Conservation (phyloP, 2,329 filamentous ascomycete genomes). For the Colletotrichum spinosum region DNA sequence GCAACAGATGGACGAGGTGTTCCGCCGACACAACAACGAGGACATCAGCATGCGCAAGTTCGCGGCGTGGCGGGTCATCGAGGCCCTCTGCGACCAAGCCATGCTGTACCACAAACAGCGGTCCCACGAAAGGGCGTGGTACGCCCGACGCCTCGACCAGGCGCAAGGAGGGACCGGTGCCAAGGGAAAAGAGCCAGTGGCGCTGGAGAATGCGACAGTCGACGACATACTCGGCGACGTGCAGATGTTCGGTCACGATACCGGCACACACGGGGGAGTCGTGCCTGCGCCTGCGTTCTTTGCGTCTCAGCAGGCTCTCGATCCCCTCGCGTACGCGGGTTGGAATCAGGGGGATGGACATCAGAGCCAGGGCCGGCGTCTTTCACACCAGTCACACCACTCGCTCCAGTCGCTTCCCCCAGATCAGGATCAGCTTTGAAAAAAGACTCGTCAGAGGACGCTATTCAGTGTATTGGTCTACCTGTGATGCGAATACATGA, state of each 20-base stretch:
- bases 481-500: too few relatives aligned
- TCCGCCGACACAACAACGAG: constrained; percentile 37
- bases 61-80: constrained; percentile 37
- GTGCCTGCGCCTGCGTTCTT: constrained; percentile 6
- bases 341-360: constrained; percentile 6
- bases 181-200: constrained; percentile 1
- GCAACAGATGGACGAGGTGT: constrained; percentile 38
- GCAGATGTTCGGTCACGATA: constrained; percentile 34
- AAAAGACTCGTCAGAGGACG: too few relatives aligned
- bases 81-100: constrained; percentile 38
- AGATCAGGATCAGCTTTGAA: neutral
- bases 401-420: neutral
- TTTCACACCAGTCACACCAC: neutral
- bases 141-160: constrained; percentile 38
- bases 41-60: constrained; percentile 36
- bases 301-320: constrained; percentile 13
- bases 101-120: constrained; percentile 37
- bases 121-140: constrained; percentile 39
- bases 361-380: neutral
- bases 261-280: neutral
- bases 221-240: constrained; percentile 35
- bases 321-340: neutral
- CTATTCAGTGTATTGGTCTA: too few relatives aligned
- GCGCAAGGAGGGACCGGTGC: constrained; percentile 3
- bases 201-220: constrained; percentile 25